phyloP scores from a whole-genome alignment of 1,284 basidiomycete genomes.

The Chondrostereum purpureum region DNA sequence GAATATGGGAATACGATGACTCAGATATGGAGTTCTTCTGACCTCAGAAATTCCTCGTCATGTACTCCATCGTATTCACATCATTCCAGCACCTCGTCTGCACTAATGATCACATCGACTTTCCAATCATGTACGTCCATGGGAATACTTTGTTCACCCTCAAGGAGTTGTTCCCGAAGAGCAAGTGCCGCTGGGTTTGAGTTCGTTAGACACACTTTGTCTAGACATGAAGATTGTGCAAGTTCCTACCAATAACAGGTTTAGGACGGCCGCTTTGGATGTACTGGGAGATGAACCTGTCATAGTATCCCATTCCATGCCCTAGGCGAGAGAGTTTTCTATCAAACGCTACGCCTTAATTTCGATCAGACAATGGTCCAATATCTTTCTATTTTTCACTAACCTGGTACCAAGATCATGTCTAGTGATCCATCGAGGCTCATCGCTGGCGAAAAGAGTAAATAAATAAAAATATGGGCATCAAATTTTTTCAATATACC shows the following conservation, averaged over 20 bases:
- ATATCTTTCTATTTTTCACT: constrained; percentile 13
- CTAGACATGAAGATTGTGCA: too few species aligned
- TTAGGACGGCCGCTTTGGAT: constrained; percentile 28
- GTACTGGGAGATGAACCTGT: constrained; percentile 61
- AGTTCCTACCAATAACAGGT: constrained; percentile 49
- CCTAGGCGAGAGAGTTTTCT: constrained; percentile 62
- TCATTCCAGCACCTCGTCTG: constrained; percentile 38
- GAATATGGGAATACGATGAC: too few species aligned
- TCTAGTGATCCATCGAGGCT: constrained; percentile 43
- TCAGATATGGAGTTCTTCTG: too few species aligned
- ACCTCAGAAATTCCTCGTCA: too few species aligned
- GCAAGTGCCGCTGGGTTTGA: constrained; percentile 59
- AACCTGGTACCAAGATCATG: constrained; percentile 66
- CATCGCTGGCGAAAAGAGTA: constrained; percentile 1
- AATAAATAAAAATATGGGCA: background rate
- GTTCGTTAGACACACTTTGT: too few species aligned
- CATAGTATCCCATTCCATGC: constrained; percentile 78
- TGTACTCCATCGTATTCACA: too few species aligned
- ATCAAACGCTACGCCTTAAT: constrained; percentile 71
- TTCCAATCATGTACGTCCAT: constrained; percentile 58
- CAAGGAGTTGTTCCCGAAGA: constrained; percentile 58
- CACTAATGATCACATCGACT: constrained; percentile 59
- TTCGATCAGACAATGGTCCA: constrained; percentile 5
- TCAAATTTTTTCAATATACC: constrained; percentile 35
- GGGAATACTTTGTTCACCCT: constrained; percentile 46